A percentile compares a stretch with the other conserved stretches of the same genome.
phyloP scores from a whole-genome alignment of 23 red algal genomes.

The Chondrus crispus region DNA sequence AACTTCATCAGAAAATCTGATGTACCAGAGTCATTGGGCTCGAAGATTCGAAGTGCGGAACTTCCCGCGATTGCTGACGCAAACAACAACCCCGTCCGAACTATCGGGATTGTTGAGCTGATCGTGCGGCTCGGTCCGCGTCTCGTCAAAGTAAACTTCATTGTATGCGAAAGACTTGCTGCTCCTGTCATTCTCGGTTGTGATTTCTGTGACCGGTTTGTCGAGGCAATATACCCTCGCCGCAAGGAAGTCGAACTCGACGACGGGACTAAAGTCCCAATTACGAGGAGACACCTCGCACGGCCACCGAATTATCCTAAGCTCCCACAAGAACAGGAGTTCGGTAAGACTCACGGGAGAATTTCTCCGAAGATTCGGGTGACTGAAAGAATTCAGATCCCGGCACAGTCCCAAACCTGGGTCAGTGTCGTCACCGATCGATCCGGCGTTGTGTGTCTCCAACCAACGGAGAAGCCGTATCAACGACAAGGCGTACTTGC shows the following conservation, averaged over 20 bases:
- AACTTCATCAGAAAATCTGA: background rate
- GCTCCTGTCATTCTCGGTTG: background rate
- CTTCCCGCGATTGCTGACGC: background rate
- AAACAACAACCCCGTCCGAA: background rate
- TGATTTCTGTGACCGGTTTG: background rate
- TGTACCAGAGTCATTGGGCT: too few relatives aligned
- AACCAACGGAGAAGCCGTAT: background rate
- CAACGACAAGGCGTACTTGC: background rate
- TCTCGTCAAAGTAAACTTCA: background rate
- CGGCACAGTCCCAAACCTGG: background rate
- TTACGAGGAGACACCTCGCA: too few relatives aligned
- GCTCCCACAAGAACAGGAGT: too few relatives aligned
- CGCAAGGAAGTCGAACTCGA: background rate
- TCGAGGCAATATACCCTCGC: background rate
- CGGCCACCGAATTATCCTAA: too few relatives aligned
- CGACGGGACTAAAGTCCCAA: background rate
- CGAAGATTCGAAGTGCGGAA: too few relatives aligned
- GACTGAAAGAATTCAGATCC: background rate
- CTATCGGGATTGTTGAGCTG: background rate
- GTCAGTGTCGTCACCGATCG: background rate
- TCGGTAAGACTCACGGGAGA: background rate
- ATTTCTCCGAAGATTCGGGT: background rate
- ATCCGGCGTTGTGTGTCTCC: background rate
- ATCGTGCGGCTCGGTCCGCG: background rate
- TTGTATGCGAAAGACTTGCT: background rate